Evolutionary conservation across 768 basidiomycete genomes (phyloP).

Genomic region (Boletus vermiculosoides): DNA sequence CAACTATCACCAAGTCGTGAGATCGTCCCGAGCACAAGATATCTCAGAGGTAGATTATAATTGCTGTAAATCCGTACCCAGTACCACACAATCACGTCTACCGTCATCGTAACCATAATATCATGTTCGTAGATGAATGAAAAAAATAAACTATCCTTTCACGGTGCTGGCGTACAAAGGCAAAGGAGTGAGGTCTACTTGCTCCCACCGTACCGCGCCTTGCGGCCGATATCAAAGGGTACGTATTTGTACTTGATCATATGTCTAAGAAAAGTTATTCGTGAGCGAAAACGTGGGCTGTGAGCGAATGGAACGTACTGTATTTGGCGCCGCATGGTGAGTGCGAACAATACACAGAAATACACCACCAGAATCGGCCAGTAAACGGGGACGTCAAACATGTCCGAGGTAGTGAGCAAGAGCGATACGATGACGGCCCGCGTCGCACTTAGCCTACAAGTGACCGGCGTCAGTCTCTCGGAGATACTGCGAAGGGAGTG

Average conservation of each 20-base stretch:
- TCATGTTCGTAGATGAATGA: constrained; percentile 11
- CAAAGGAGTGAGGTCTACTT: constrained; percentile 35
- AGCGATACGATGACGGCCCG: constrained; percentile 83
- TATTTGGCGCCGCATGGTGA: constrained; percentile 96
- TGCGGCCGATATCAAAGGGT: constrained; percentile 94
- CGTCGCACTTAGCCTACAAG: constrained; percentile 83
- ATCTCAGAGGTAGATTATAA: constrained; percentile 20
- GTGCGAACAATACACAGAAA: constrained; percentile 90
- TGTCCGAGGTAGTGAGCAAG: constrained; percentile 74
- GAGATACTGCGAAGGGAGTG: background rate
- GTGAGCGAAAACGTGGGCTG: constrained; percentile 1
- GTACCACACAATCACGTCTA: constrained; percentile 23
- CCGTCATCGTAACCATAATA: constrained; percentile 14
- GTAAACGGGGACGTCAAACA: constrained; percentile 96
- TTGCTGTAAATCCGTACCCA: constrained; percentile 30
- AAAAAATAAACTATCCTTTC: constrained; percentile 8
- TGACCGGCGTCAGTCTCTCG: background rate
- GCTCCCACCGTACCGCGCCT: constrained; percentile 75
- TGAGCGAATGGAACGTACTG: constrained; percentile 56
- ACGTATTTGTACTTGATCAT: constrained; percentile 99
- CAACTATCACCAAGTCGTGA: background rate
- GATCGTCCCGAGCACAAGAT: background rate
- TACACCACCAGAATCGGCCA: constrained; percentile 99
- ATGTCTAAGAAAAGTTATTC: constrained; percentile 54
- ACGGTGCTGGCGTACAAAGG: background rate